Evolutionary conservation across 345 rosid genomes (phyloP).

Genomic region (Citrus medica): DNA sequence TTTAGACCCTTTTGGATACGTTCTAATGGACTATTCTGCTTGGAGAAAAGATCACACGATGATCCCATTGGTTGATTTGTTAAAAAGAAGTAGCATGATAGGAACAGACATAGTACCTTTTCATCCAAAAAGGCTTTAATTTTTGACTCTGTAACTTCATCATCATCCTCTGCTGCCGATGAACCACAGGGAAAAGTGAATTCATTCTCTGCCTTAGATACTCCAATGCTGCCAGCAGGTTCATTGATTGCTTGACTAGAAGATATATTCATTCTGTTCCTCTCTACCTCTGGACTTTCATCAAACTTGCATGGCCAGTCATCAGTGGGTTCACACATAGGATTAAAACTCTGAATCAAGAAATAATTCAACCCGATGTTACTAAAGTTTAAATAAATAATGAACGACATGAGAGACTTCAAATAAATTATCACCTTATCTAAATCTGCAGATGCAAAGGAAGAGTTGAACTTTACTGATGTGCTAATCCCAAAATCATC

Average conservation of each 20-base stretch:
- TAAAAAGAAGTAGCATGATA: not conserved
- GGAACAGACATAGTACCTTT: slow-evolving; percentile 43
- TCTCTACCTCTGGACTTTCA: slow-evolving; percentile 40
- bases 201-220: slow-evolving; percentile 37
- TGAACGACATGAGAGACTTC: slow-evolving; percentile 1
- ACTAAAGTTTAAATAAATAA: not conserved
- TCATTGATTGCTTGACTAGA: slow-evolving; percentile 27
- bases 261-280: slow-evolving; percentile 34
- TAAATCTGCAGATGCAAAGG: slow-evolving; percentile 49
- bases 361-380: slow-evolving; percentile 9
- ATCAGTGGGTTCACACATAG: slow-evolving; percentile 75
- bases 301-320: slow-evolving; percentile 69
- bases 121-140: slow-evolving; percentile 85
- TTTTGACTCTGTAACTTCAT: slow-evolving; percentile 80
- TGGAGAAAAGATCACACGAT: slow-evolving; percentile 2
- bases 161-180: slow-evolving; percentile 62
- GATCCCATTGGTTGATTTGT: slow-evolving; percentile 10
- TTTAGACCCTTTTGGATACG: not conserved
- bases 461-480: slow-evolving; percentile 45
- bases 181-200: slow-evolving; percentile 48
- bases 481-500: slow-evolving; percentile 55
- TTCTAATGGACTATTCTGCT: not conserved
- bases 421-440: slow-evolving; percentile 54
- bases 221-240: slow-evolving; percentile 28
- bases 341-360: slow-evolving; percentile 74